Evolutionary conservation across 305 asterid genomes (phyloP).

Genomic region (Fraxinus velutina): DNA sequence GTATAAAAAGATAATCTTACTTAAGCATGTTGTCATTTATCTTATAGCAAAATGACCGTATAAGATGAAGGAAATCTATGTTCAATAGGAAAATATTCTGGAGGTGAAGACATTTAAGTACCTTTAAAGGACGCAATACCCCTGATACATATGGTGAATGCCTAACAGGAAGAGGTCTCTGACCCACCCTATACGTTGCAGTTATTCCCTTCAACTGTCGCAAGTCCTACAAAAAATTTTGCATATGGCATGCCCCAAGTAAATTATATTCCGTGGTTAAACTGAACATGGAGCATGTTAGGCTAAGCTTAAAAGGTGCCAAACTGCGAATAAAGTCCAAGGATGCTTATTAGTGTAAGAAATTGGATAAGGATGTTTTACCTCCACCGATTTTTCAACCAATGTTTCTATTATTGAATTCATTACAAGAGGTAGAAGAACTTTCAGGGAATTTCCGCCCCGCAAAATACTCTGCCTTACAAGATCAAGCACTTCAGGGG

Average conservation of each 20-base stretch:
- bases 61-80: background rate
- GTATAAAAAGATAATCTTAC: background rate
- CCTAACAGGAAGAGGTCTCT: slow-evolving; percentile 91
- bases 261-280: slow-evolving; percentile 2
- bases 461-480: slow-evolving; percentile 83
- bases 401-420: slow-evolving; percentile 62
- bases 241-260: slow-evolving; percentile 13
- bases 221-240: slow-evolving; percentile 54
- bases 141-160: slow-evolving; percentile 88
- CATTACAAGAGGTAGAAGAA: slow-evolving; percentile 64
- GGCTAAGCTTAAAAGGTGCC: background rate
- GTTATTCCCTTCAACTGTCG: slow-evolving; percentile 89
- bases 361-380: slow-evolving; percentile 24
- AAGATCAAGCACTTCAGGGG: slow-evolving; percentile 69
- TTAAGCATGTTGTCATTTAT: background rate
- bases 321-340: background rate
- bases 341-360: background rate
- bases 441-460: slow-evolving; percentile 67
- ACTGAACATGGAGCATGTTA: background rate
- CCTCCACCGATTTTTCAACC: slow-evolving; percentile 87
- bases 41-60: background rate
- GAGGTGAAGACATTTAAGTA: slow-evolving; percentile 30
- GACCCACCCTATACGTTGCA: slow-evolving; percentile 93
- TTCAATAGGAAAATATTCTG: slow-evolving; percentile 13
- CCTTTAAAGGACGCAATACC: slow-evolving; percentile 84